Evolutionary conservation across 257 asterid species (phyloP).

Genomic region (Scutellaria barbata): DNA sequence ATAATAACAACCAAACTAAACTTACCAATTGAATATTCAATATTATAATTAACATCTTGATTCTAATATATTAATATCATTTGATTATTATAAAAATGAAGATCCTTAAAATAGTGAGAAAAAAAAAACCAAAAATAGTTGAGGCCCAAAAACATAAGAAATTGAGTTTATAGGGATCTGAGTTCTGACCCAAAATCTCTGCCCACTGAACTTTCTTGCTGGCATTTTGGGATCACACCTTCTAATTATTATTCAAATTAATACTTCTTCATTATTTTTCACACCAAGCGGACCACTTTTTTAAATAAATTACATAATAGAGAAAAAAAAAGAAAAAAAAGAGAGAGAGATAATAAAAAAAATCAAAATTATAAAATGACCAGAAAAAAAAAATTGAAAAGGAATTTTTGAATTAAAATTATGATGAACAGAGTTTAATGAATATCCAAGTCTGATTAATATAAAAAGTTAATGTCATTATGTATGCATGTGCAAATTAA

Average conservation of each 20-base stretch:
- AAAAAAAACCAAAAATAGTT: not conserved
- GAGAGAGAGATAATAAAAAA: no score
- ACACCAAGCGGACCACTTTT: constrained; percentile 42
- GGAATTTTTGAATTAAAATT: no score
- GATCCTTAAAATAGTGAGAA: not conserved
- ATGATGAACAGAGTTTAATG: no score
- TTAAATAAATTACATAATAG: not conserved
- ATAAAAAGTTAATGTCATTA: no score
- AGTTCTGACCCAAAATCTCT: constrained; percentile 44
- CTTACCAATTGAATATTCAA: not conserved
- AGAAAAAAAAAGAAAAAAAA: not conserved
- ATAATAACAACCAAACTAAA: not conserved
- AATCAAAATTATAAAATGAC: not conserved
- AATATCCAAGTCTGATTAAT: no score
- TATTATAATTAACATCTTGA: not conserved
- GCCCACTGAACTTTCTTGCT: constrained; percentile 39
- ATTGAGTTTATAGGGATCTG: constrained; percentile 37
- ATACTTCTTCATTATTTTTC: constrained; percentile 27
- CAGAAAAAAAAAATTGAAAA: not conserved
- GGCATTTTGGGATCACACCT: constrained; percentile 38
- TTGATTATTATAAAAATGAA: not conserved
- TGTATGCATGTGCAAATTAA: no score
- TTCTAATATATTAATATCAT: not conserved
- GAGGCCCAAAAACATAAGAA: constrained; percentile 31
- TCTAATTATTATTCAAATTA: constrained; percentile 32